Evolutionary conservation across 805 yeast species (phyloP), one percentile per base, ranked within the genome.

Genomic region (Barnettozyma sp.): DNA sequence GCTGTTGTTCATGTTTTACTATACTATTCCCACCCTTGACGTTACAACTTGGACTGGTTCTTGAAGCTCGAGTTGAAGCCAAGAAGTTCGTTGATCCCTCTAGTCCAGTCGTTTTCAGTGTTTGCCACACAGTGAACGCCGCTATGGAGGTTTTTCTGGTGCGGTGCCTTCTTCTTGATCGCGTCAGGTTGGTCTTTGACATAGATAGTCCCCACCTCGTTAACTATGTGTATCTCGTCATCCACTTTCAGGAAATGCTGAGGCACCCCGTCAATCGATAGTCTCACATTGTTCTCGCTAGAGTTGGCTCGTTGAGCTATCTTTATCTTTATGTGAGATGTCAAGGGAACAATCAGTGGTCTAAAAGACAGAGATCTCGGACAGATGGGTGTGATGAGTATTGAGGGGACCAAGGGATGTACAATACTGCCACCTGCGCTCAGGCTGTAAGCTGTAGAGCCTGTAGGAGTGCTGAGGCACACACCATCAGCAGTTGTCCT

Each of bases 401-500:
- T 78, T 41, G 92, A 80, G 12, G 86, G 81, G 7, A 88, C 94
- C 35, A 78, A 61, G 0, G 97, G 97, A 45, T 88, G 94, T 2
- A 85, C 90, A 40, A 88, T 88, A 11, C 95, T 77, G 2, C 97
- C 97, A 11, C 97, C 97, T 1, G 94, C 76, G 20, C 85, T 74
- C 35, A 88, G 63, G 1, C 95, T 83, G 53, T 88, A 88, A 0
- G 97, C 96, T 0, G 97, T 88, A 8, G 95, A 84, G 0, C 97
- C 97, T 0, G 97, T 88, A 13, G 97, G 97, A 0, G 97, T 83
- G 3, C 92, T 71, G 30, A 86, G 67, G 5, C 78, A 74, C 7
- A 88, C 70, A 25, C 97, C 97, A 58, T 90, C 97, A 2, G 94
- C 95, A 0, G 90, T 82, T 5, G 96, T 87, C 35, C 88, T 74